Conservation (phyloP, 176 grass and related monocot species). For the Guadua angustifolia region DNA sequence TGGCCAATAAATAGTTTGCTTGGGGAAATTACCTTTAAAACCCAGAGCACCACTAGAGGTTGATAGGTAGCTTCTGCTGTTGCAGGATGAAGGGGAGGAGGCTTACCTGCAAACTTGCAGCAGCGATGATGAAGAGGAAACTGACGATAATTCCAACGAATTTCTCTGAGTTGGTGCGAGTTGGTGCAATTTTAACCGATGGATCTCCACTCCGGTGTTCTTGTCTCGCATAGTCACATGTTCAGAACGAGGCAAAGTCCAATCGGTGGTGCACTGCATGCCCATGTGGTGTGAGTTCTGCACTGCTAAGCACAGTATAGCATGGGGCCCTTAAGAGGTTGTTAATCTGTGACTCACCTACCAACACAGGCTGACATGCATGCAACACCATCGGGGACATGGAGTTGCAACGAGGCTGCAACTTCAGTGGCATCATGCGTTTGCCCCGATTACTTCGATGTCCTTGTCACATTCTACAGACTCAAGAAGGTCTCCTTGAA, state of each 20-base stretch:
- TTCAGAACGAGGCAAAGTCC: not conserved
- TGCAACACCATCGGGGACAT: not conserved
- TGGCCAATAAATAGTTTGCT: not conserved
- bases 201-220: not conserved
- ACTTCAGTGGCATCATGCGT: not conserved
- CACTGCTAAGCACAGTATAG: too few species aligned
- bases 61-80: conserved; percentile 42
- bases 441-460: not conserved
- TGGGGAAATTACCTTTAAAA: not conserved
- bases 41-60: not conserved
- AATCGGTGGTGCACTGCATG: not conserved
- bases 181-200: not conserved
- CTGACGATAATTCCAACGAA: conserved; percentile 36
- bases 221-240: not conserved
- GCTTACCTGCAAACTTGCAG: conserved; percentile 81
- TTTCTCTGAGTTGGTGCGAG: conserved; percentile 37
- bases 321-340: too few species aligned
- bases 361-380: not conserved
- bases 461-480: not conserved
- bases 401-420: not conserved
- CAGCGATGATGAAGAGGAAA: conserved; percentile 57
- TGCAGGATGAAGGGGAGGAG: conserved; percentile 85
- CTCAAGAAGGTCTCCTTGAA: not conserved
- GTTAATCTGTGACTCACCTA: not conserved
- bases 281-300: not conserved